phyloP scores from a whole-genome alignment of 148 eudicot species.

The Dianthus caryophyllus region DNA sequence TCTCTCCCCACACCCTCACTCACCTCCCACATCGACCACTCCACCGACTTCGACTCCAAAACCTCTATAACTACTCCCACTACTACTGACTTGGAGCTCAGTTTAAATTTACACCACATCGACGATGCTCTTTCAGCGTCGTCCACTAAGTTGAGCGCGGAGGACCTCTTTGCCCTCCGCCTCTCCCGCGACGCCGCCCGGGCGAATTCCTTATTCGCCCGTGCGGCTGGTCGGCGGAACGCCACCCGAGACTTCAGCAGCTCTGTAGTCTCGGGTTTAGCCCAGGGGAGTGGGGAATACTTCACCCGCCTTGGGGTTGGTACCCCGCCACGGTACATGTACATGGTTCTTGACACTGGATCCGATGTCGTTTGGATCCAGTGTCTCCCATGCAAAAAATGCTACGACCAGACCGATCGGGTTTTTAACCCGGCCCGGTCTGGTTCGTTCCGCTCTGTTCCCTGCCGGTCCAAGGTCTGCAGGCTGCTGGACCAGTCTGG shows the following conservation, averaged over 20 bases:
- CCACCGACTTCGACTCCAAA: conserved; percentile 16
- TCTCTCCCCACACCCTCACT: conserved; percentile 54
- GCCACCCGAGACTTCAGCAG: conserved; percentile 49
- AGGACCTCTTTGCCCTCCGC: conserved; percentile 44
- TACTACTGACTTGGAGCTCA: neutral
- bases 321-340: conserved; percentile 63
- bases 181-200: conserved; percentile 58
- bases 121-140: conserved; percentile 41
- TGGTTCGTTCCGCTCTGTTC: conserved; percentile 39
- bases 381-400: conserved; percentile 68
- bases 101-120: conserved; percentile 48
- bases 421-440: conserved; percentile 66
- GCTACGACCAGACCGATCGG: conserved; percentile 80
- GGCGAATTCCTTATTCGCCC: conserved; percentile 28
- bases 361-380: conserved; percentile 96
- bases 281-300: conserved; percentile 94
- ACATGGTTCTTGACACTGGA: conserved; percentile 92
- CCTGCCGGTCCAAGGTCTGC: conserved; percentile 64
- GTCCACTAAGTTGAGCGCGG: conserved; percentile 43
- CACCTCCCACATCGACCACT: conserved; percentile 11
- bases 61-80: neutral
- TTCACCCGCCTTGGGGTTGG: conserved; percentile 93
- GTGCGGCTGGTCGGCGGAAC: neutral
- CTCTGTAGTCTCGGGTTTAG: conserved; percentile 72
- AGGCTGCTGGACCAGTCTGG: conserved; percentile 65